Evolutionary conservation across 495 filamentous ascomycete species (phyloP).

Genomic region (Mytilinidion resinicola): DNA sequence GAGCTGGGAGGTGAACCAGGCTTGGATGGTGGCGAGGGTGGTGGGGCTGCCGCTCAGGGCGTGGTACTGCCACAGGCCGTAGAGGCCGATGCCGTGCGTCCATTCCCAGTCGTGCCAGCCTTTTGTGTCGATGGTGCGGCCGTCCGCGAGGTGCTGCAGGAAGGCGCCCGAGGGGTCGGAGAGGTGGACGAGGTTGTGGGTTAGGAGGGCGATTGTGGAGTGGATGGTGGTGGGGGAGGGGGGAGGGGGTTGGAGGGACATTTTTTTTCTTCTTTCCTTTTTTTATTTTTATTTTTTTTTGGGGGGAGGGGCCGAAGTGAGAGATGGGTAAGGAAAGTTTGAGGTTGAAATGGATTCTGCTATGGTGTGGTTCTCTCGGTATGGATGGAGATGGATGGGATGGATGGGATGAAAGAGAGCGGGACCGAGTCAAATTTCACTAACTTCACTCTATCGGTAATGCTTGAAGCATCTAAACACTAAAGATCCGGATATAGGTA

Average conservation of each 20-base stretch:
- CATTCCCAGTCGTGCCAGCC: constrained; percentile 76
- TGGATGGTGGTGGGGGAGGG: constrained; percentile 38
- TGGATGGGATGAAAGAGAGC: no score
- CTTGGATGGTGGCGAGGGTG: constrained; percentile 53
- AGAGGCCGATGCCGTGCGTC: constrained; percentile 72
- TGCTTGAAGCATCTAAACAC: no score
- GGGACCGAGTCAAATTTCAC: no score
- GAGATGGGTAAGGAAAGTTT: background rate
- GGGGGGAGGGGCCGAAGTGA: no score
- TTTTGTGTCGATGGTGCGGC: constrained; percentile 71
- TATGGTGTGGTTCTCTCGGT: no score
- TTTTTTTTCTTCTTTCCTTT: no score
- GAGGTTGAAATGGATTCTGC: no score
- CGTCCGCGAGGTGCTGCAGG: constrained; percentile 57
- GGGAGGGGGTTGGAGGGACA: constrained; percentile 10
- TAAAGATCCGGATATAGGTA: no score
- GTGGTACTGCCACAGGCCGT: constrained; percentile 74
- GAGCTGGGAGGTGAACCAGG: constrained; percentile 62
- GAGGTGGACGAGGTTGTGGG: constrained; percentile 63
- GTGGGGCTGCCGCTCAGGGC: constrained; percentile 50
- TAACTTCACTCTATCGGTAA: no score
- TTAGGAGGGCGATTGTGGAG: constrained; percentile 52
- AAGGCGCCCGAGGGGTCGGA: constrained; percentile 63
- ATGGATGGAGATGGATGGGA: no score
- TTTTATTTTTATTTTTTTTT: no score